Base-by-base conservation (phyloP, 192 early-diverging fungal species). In the Geosiphon pyriformis region DNA sequence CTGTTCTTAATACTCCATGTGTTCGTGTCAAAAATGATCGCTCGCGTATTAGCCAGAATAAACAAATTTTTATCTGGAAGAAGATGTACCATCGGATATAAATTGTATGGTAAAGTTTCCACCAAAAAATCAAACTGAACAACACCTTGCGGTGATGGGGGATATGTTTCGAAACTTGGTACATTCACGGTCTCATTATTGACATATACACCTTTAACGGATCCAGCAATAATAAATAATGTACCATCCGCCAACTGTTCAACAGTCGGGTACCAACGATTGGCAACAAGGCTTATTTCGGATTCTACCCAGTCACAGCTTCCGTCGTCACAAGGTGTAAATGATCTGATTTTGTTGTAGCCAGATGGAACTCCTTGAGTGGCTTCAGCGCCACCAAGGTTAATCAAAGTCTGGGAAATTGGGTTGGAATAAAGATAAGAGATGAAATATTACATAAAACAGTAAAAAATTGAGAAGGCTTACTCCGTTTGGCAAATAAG, bases 181-280 rank as follows among this genome's bases (percentile, higher is more conserved):
- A 73, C 72, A 57, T 84, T 84, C 59, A 72, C 79, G 0, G 66
- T 72, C 0, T 59, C 57, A 4, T 64, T 37, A 54, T 80, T 84
- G 33, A 74, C 65, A 8, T 64, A 67, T 0, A 78, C 55, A 26
- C 76, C 79, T 34, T 71, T 73, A 30, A 70, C 83, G 35, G 73
- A 72, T 27, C 85, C 85, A 50, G 83, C 83, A 1, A 85, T 68
- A 53, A 85, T 76, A 27, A 83, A 76, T 15, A 86, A 32, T 31
- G 73, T 58, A 8, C 85, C 85, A 8, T 75, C 67, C 12, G 70
- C 49, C 46, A 81, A 65, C 58, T 59, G 26, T 59, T 59, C 42
- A 46, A 46, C 42, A 10, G 42, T 10, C 6, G 42, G 42, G 42
- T 46, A 46, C 42, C 42, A 46, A 10, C 42, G 42, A 46, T 46